A percentile compares a stretch with the other conserved stretches of the same genome.
Evolutionary conservation across 2,329 filamentous ascomycete species (phyloP).

Genomic region (Verticillium alfalfae): DNA sequence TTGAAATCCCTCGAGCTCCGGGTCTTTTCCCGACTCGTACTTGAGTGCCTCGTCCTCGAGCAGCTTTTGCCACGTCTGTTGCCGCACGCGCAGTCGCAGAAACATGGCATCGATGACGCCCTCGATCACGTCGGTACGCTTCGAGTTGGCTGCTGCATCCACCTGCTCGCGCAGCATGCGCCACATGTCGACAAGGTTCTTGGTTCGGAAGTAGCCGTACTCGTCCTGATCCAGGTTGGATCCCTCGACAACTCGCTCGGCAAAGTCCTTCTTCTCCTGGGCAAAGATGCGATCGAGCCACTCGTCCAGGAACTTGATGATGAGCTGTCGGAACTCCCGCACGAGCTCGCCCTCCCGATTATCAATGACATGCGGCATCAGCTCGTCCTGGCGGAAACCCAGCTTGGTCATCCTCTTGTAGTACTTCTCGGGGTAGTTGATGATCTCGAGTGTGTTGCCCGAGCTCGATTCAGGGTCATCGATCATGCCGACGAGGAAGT

Average conservation of each 20-base stretch:
- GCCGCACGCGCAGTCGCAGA: slow-evolving; percentile 73
- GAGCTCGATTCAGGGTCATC: slow-evolving; percentile 82
- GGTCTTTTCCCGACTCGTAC: slow-evolving; percentile 54
- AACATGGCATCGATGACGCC: slow-evolving; percentile 97
- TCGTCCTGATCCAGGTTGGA: slow-evolving; percentile 79
- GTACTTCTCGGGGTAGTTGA: slow-evolving; percentile 94
- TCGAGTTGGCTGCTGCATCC: slow-evolving; percentile 75
- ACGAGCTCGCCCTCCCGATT: slow-evolving; percentile 86
- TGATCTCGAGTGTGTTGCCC: slow-evolving; percentile 82
- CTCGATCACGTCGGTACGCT: slow-evolving; percentile 85
- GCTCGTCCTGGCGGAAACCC: slow-evolving; percentile 69
- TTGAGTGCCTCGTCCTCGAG: slow-evolving; percentile 78
- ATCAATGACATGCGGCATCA: slow-evolving; percentile 83
- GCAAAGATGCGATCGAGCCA: slow-evolving; percentile 93
- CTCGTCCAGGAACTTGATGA: slow-evolving; percentile 91
- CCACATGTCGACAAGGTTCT: slow-evolving; percentile 91
- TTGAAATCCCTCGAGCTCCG: slow-evolving; percentile 64
- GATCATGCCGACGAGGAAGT: slow-evolving; percentile 78
- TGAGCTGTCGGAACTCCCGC: slow-evolving; percentile 88
- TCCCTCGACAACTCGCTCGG: slow-evolving; percentile 66
- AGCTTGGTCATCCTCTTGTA: slow-evolving; percentile 93
- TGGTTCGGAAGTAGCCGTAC: slow-evolving; percentile 87
- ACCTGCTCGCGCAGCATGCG: slow-evolving; percentile 94
- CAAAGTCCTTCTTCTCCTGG: slow-evolving; percentile 76
- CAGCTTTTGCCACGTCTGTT: slow-evolving; percentile 81